Evolutionary conservation across 1,284 basidiomycete genomes (phyloP).

Genomic region (Cryptococcus floricola): DNA sequence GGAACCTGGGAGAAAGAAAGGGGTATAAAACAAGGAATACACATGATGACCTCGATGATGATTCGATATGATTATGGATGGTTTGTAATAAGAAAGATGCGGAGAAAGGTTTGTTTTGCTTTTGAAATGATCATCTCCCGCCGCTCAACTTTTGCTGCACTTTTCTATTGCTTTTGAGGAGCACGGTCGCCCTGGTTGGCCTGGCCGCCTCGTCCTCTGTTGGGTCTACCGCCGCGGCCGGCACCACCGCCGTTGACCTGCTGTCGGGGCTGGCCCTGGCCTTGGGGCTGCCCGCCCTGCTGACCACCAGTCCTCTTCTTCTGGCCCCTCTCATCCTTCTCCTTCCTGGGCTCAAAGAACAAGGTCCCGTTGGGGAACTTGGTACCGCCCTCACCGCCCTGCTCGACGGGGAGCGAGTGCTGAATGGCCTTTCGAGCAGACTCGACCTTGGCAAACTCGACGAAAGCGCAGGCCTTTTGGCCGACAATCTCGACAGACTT

Average conservation of each 20-base stretch:
- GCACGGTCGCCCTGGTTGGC: conserved; percentile 12
- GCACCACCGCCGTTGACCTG: conserved; percentile 2
- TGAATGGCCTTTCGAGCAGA: conserved; percentile 78
- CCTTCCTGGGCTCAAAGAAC: conserved; percentile 82
- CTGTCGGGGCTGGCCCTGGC: conserved; percentile 1
- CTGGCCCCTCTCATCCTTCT: conserved; percentile 64
- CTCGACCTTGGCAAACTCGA: conserved; percentile 79
- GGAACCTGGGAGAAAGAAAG: not conserved
- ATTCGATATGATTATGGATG: not conserved
- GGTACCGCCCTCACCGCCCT: conserved; percentile 86
- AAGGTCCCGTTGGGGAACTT: conserved; percentile 64
- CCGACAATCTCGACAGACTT: conserved; percentile 87
- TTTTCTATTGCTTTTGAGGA: too few species aligned
- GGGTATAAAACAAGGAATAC: too few species aligned
- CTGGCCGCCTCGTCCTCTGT: conserved; percentile 9
- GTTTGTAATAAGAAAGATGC: not conserved
- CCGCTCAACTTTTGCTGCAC: too few species aligned
- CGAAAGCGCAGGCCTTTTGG: conserved; percentile 85
- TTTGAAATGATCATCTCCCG: too few species aligned
- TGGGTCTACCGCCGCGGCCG: conserved; percentile 5
- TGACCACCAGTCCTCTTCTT: conserved; percentile 13
- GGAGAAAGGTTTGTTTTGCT: not conserved
- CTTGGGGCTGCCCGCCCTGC: not conserved
- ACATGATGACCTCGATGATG: not conserved
- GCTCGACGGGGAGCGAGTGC: conserved; percentile 59